Percentiles rank a stretch among this genome's conserved stretches.
Evolutionary conservation across 2,329 filamentous ascomycete genomes (phyloP).

Genomic region (Fusarium hainanense): DNA sequence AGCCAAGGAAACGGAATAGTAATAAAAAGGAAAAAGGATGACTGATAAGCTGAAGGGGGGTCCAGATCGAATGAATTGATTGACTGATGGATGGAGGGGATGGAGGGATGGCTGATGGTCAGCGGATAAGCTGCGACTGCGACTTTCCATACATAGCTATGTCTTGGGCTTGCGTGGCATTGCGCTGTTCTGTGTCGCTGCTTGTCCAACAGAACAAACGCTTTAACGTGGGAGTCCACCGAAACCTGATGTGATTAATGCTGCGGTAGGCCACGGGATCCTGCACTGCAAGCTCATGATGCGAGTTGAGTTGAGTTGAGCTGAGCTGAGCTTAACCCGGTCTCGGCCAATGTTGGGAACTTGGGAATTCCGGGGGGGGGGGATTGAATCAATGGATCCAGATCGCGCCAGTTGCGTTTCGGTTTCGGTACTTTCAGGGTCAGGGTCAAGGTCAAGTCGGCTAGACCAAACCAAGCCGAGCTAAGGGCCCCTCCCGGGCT

Average conservation of each 20-base stretch:
- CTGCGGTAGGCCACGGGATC: constrained; percentile 26
- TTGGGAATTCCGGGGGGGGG: constrained; percentile 26
- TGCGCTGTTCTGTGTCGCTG: constrained; percentile 2
- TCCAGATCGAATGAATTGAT: constrained; percentile 11
- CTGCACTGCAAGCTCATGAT: constrained; percentile 12
- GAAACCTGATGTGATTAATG: constrained; percentile 30
- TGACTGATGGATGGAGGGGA: constrained; percentile 7
- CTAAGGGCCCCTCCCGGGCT: constrained; percentile 1
- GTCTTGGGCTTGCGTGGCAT: constrained; percentile 9
- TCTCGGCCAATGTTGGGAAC: constrained; percentile 15
- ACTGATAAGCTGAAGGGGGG: constrained; percentile 28
- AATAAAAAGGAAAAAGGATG: constrained; percentile 1
- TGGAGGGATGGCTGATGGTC: constrained; percentile 34
- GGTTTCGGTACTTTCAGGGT: constrained; percentile 26
- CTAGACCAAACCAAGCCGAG: neutral
- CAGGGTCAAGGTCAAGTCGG: neutral
- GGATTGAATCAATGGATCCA: neutral
- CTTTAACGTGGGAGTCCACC: constrained; percentile 14
- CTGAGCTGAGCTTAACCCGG: constrained; percentile 28
- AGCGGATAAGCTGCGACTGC: constrained; percentile 27
- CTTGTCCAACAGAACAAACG: constrained; percentile 10
- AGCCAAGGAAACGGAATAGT: constrained; percentile 7
- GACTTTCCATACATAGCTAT: neutral
- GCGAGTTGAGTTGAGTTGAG: constrained; percentile 9
- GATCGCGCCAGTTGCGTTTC: constrained; percentile 24